Conservation (phyloP, 148 eudicot genomes). For the Rhododendron kiyosumense region DNA sequence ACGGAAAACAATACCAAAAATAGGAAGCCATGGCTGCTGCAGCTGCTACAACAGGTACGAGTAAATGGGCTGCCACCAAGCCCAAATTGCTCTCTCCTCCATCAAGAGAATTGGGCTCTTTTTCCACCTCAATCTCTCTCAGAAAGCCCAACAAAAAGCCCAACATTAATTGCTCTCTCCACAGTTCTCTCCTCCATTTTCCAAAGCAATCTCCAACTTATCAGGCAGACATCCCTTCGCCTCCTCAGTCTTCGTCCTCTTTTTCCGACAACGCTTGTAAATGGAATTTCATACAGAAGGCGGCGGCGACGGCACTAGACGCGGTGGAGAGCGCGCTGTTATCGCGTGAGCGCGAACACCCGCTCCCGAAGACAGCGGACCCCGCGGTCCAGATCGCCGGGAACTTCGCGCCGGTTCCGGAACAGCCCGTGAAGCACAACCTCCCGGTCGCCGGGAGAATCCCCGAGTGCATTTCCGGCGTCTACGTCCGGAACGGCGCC, state of each 20-base stretch:
- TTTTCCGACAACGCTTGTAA: background rate
- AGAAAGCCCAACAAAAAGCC: background rate
- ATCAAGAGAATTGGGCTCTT: background rate
- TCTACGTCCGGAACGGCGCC: constrained; percentile 61
- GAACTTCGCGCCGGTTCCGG: constrained; percentile 67
- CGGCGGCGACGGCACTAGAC: constrained; percentile 33
- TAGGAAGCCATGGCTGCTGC: background rate
- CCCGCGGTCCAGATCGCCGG: constrained; percentile 54
- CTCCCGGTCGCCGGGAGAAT: constrained; percentile 45
- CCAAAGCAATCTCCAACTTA: constrained; percentile 3
- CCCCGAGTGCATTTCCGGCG: constrained; percentile 44
- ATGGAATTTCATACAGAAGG: constrained; percentile 47
- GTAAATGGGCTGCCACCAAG: constrained; percentile 11
- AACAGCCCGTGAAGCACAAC: constrained; percentile 25
- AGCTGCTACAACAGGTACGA: constrained; percentile 5
- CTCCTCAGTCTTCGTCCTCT: background rate
- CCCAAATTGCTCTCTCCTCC: background rate
- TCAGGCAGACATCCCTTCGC: background rate
- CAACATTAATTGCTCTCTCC: constrained; percentile 20
- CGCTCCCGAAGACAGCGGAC: constrained; percentile 53
- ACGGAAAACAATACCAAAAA: background rate
- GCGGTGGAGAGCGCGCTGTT: constrained; percentile 14
- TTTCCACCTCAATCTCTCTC: constrained; percentile 1
- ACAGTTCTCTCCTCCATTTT: constrained; percentile 16
- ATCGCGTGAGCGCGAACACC: constrained; percentile 20